Percentiles rank a stretch among this genome's conserved stretches.
Conservation (phyloP, 2,329 filamentous ascomycete genomes). For the Magnaporthiopsis incrustans region DNA sequence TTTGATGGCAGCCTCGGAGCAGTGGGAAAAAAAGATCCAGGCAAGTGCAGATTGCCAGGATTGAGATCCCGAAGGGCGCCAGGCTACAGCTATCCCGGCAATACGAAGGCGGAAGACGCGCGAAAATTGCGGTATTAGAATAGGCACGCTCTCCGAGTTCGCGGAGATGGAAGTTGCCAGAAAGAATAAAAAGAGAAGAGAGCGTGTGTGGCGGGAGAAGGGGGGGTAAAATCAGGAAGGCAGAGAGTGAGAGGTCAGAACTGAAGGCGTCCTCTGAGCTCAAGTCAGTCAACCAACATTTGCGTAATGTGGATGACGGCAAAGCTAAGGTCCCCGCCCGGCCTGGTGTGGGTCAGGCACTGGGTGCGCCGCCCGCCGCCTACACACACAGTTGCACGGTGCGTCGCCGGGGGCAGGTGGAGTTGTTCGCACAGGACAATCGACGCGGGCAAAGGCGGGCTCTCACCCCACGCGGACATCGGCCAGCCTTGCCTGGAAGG, state of each 20-base stretch:
- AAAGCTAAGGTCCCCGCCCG: constrained; percentile 5
- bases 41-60: constrained; percentile 8
- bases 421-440: not conserved
- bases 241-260: not conserved
- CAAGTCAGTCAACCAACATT: constrained; percentile 4
- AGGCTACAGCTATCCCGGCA: not conserved
- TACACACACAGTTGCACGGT: not conserved
- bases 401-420: not conserved
- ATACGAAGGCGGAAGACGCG: not conserved
- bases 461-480: not conserved
- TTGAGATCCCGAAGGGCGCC: not conserved
- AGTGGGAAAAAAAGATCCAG: constrained; percentile 5
- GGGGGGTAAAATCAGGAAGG: not conserved
- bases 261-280: not conserved
- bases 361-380: too few relatives aligned
- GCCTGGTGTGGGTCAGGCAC: constrained; percentile 6
- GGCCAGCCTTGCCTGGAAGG: not conserved
- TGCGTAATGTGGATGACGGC: constrained; percentile 8
- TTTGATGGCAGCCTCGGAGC: constrained; percentile 4
- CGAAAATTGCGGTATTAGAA: not conserved
- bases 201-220: not conserved
- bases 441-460: too few relatives aligned
- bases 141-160: not conserved
- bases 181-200: not conserved
- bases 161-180: not conserved